phyloP scores from a whole-genome alignment of 1,284 basidiomycete species.

The Moesziomyces globuligerus region DNA sequence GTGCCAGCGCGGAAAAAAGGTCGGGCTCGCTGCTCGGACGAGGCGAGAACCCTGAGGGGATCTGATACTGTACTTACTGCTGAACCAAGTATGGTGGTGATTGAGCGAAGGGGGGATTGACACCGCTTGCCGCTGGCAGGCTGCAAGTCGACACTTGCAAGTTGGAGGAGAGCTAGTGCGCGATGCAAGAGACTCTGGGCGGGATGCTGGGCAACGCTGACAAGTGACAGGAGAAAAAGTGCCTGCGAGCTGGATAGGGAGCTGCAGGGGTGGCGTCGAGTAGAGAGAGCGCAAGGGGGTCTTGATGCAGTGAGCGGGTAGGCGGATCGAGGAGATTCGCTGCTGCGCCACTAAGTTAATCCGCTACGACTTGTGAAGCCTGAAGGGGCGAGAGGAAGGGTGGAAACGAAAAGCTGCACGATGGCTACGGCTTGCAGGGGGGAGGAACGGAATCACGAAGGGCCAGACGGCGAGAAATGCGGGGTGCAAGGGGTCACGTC shows the following conservation, averaged over 20 bases:
- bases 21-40: neutral
- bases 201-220: neutral
- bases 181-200: neutral
- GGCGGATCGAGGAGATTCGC: constrained; percentile 9
- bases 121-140: neutral
- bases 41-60: neutral
- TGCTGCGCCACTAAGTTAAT: neutral
- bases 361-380: neutral
- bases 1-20: constrained; percentile 7
- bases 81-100: neutral
- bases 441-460: constrained; percentile 6
- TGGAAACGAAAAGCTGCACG: constrained; percentile 12
- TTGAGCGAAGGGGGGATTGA: neutral
- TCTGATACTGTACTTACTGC: neutral
- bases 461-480: constrained; percentile 31
- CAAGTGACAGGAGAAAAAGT: neutral
- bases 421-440: constrained; percentile 31
- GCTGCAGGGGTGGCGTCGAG: constrained; percentile 19
- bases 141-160: too few species aligned
- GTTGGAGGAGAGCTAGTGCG: too few species aligned
- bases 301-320: constrained; percentile 6
- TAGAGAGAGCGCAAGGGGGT: constrained; percentile 25
- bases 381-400: constrained; percentile 7
- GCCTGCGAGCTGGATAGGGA: constrained; percentile 1
- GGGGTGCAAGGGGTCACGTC: constrained; percentile 48